These are phyloP conservation scores for Cnidoscolus chayamansa DNA, from an alignment of 441 rosid species.

Conservation along the genomic window DNA sequence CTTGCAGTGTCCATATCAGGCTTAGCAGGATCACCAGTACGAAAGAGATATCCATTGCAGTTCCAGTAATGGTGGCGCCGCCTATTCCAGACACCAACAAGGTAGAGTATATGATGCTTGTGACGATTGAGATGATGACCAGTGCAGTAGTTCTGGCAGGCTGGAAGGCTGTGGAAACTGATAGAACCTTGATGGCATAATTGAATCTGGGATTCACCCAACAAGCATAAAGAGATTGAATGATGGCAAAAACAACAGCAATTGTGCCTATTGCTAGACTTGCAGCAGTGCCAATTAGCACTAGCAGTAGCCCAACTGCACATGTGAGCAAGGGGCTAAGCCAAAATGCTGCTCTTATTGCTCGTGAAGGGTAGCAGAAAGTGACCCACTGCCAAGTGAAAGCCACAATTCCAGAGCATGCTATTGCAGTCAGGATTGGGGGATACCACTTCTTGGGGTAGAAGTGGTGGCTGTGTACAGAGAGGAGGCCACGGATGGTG, in stretches of 20 bases:
- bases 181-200: constrained; percentile 49
- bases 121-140: constrained; percentile 32
- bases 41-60: constrained; percentile 47
- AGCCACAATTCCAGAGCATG: constrained; percentile 46
- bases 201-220: constrained; percentile 62
- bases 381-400: constrained; percentile 51
- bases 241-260: constrained; percentile 42
- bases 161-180: constrained; percentile 46
- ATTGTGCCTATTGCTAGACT: constrained; percentile 49
- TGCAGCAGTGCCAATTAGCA: constrained; percentile 45
- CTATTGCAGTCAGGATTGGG: constrained; percentile 62
- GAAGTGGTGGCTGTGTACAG: constrained; percentile 46
- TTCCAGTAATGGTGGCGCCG: constrained; percentile 64
- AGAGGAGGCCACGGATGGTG: constrained; percentile 54
- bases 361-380: constrained; percentile 42
- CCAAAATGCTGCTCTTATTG: constrained; percentile 64
- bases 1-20: constrained; percentile 75
- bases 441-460: constrained; percentile 72
- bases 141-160: constrained; percentile 39
- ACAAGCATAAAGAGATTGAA: constrained; percentile 61
- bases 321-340: constrained; percentile 57
- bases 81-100: constrained; percentile 71
- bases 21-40: constrained; percentile 48
- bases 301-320: constrained; percentile 53
- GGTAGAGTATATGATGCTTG: constrained; percentile 38